These are phyloP conservation scores for Boletus rubropictus DNA, from an alignment of 768 basidiomycete species.

Conservation along the genomic window DNA sequence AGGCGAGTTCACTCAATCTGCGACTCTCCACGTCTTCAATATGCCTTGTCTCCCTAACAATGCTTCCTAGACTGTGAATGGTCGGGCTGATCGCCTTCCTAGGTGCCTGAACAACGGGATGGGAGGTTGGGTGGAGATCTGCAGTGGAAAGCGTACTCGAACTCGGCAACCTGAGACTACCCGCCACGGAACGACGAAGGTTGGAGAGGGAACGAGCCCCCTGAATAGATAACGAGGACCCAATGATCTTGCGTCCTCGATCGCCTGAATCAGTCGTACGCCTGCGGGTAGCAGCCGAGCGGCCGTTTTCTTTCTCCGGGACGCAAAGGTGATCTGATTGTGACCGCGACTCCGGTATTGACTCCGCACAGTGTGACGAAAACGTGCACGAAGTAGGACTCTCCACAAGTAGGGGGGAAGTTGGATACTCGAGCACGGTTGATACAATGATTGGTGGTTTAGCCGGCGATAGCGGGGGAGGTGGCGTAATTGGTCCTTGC, in stretches of 20 bases:
- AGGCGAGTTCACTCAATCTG: slow-evolving; percentile 68
- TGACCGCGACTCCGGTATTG: slow-evolving; percentile 11
- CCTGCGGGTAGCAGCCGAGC: slow-evolving; percentile 7
- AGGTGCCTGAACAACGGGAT: slow-evolving; percentile 10
- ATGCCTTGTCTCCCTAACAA: slow-evolving; percentile 43
- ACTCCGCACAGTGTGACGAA: slow-evolving; percentile 18
- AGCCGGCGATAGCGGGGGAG: neutral
- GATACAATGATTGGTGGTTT: slow-evolving; percentile 19
- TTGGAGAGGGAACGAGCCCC: slow-evolving; percentile 38
- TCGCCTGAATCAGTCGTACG: slow-evolving; percentile 18
- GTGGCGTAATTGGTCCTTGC: slow-evolving; percentile 14
- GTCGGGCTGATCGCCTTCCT: slow-evolving; percentile 49
- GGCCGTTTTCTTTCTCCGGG: slow-evolving; percentile 13
- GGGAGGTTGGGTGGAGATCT: slow-evolving; percentile 30
- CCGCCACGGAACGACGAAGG: slow-evolving; percentile 41
- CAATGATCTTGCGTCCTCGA: slow-evolving; percentile 5
- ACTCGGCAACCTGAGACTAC: slow-evolving; percentile 24
- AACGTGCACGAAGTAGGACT: slow-evolving; percentile 24
- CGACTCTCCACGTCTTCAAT: slow-evolving; percentile 67
- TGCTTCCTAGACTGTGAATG: slow-evolving; percentile 54
- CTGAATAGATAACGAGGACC: slow-evolving; percentile 22
- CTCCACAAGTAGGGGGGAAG: slow-evolving; percentile 11
- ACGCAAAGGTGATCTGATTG: slow-evolving; percentile 7
- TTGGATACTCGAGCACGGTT: slow-evolving; percentile 3
- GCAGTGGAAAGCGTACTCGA: slow-evolving; percentile 17